Evolutionary conservation across 169 alveolate genomes (phyloP).

Genomic region (Blepharisma undulans): DNA sequence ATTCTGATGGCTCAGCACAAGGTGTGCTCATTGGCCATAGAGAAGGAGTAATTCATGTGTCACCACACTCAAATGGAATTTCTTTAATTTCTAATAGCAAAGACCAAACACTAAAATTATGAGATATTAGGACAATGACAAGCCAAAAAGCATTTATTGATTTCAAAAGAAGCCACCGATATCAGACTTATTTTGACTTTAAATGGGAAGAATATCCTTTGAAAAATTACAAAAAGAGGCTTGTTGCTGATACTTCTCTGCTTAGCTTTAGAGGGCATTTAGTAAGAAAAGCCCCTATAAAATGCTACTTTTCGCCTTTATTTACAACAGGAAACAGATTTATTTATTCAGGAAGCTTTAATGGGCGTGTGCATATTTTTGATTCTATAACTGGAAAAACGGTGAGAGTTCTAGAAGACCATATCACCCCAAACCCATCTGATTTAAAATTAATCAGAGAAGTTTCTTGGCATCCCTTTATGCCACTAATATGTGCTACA

Average conservation of each 20-base stretch:
- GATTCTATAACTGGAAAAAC: constrained; percentile 44
- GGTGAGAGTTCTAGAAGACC: not conserved
- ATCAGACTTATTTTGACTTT: constrained; percentile 54
- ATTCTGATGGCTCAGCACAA: constrained; percentile 39
- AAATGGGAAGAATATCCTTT: constrained; percentile 55
- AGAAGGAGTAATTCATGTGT: constrained; percentile 66
- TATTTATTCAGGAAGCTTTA: constrained; percentile 53
- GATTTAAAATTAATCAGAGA: constrained; percentile 35
- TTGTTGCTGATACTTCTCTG: constrained; percentile 10
- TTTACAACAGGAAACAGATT: constrained; percentile 55
- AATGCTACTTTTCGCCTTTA: constrained; percentile 61
- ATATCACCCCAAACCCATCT: not conserved
- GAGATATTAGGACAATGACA: constrained; percentile 66
- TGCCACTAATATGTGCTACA: constrained; percentile 59
- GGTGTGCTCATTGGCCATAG: constrained; percentile 70
- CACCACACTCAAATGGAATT: constrained; percentile 62
- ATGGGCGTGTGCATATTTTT: constrained; percentile 47
- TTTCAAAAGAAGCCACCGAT: not conserved
- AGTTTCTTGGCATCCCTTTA: constrained; percentile 69
- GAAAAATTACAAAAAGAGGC: not conserved
- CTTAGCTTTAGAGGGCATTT: constrained; percentile 49
- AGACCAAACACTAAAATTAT: constrained; percentile 55
- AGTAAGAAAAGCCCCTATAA: constrained; percentile 50
- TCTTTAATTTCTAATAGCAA: constrained; percentile 63
- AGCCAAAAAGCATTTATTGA: not conserved